Percentiles rank a stretch among this genome's conserved stretches.
Evolutionary conservation across 306 rosid genomes (phyloP).

Genomic region (Medicago ruthenica): DNA sequence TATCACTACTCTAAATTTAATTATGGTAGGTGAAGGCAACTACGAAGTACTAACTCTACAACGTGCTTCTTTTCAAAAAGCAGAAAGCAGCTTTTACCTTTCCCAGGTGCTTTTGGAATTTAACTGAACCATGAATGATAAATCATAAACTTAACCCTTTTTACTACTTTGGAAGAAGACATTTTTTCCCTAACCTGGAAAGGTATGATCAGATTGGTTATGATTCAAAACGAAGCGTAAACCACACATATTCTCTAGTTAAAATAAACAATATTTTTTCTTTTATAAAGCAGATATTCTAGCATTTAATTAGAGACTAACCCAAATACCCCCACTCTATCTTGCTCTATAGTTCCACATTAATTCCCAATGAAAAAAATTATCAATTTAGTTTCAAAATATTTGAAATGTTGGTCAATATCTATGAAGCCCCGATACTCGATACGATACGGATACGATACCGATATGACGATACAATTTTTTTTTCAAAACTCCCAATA

Average conservation of each 20-base stretch:
- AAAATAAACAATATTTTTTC: background rate
- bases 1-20: no score
- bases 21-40: background rate
- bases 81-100: conserved; percentile 25
- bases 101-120: conserved; percentile 40
- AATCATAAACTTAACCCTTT: conserved; percentile 22
- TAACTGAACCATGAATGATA: background rate
- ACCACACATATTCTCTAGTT: conserved; percentile 37
- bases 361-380: no score
- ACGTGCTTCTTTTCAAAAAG: conserved; percentile 21
- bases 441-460: no score
- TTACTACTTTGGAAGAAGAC: conserved; percentile 29
- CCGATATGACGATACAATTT: no score
- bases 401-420: no score
- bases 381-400: no score
- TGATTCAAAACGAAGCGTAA: conserved; percentile 35
- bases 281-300: background rate
- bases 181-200: conserved; percentile 34
- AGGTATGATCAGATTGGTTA: conserved; percentile 15
- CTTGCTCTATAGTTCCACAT: no score
- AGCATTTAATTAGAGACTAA: background rate
- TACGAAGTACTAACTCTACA: background rate
- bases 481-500: no score
- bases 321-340: no score
- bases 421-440: no score